Base-by-base conservation (phyloP, 1,284 basidiomycete genomes). In the Malassezia restricta region DNA sequence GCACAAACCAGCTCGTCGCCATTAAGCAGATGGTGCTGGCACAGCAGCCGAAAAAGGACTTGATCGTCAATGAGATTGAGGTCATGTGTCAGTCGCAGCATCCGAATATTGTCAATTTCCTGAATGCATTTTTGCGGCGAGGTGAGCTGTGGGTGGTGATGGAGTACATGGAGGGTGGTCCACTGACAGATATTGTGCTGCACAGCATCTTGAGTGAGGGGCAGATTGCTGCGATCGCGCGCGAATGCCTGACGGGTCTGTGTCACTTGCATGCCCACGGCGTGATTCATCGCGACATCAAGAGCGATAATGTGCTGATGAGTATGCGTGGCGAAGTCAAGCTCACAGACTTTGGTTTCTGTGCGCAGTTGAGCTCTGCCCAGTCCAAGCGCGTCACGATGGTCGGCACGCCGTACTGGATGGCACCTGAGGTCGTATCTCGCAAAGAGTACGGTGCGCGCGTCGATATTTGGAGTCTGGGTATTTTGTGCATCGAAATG, bases 21-120 rank as follows among this genome's bases (percentile, higher is more conserved):
- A 98, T 99, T 80, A 99, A 98, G 76, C 92, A 98, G 76, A 98
- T 98, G 94, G 92, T 98, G 77, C 80, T 99, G 31, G 90, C 95
- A 75, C 95, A 96, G 77, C 94, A 98, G 74, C 94, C 92, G 32
- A 98, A 98, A 80, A 95, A 95, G 76, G 92, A 98, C 73, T 80
- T 98, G 47, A 98, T 99, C 77, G 96, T 99, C 78, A 99, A 99
- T 76, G 94, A 99, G 76, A 96, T 98, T 61, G 82, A 96, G 62
- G 91, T 96, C 72, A 96, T 98, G 92, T 86, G 89, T 40, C 85
- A 90, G 43, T 90, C 87, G 14, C 80, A 86, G 33, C 92, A 98
- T 74, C 86, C 87, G 15, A 99, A 98, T 75, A 96, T 98, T 65
- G 94, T 99, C 77, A 98, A 96, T 76, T 99, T 88, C 76, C 95